phyloP scores from a whole-genome alignment of 1,284 basidiomycete genomes.

The Leucoagaricus sp. region DNA sequence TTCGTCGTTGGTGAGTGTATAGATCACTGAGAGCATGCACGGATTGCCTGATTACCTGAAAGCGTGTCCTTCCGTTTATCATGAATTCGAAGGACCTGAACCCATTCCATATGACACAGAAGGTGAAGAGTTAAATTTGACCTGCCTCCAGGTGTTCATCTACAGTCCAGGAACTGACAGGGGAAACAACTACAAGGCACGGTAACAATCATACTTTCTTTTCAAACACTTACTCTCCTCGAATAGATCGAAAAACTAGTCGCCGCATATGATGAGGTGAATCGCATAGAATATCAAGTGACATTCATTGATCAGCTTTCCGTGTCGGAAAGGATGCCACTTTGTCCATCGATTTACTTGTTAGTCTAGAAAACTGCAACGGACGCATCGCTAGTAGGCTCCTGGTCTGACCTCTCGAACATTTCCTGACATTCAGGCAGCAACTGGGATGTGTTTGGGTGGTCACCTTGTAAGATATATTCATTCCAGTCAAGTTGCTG shows the following conservation, averaged over 20 bases:
- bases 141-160: background rate
- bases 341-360: slow-evolving; percentile 74
- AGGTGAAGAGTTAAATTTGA: slow-evolving; percentile 45
- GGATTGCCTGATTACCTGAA: background rate
- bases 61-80: slow-evolving; percentile 84
- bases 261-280: slow-evolving; percentile 82
- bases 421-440: slow-evolving; percentile 34
- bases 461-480: slow-evolving; percentile 68
- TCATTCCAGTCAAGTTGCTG: background rate
- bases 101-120: slow-evolving; percentile 85
- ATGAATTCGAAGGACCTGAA: slow-evolving; percentile 89
- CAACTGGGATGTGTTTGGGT: slow-evolving; percentile 85
- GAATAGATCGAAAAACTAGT: slow-evolving; percentile 83
- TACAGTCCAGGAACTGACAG: slow-evolving; percentile 65
- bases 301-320: background rate
- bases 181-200: slow-evolving; percentile 87
- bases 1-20: slow-evolving; percentile 66
- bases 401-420: background rate
- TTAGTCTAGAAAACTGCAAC: slow-evolving; percentile 78
- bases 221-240: background rate
- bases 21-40: background rate
- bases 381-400: slow-evolving; percentile 80
- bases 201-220: background rate
- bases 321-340: slow-evolving; percentile 64
- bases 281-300: background rate